Percentiles rank a stretch among this genome's conserved stretches.
These are phyloP conservation scores for Myotisia sp. DNA, from an alignment of 2,329 filamentous ascomycete species.

Conservation along the genomic window DNA sequence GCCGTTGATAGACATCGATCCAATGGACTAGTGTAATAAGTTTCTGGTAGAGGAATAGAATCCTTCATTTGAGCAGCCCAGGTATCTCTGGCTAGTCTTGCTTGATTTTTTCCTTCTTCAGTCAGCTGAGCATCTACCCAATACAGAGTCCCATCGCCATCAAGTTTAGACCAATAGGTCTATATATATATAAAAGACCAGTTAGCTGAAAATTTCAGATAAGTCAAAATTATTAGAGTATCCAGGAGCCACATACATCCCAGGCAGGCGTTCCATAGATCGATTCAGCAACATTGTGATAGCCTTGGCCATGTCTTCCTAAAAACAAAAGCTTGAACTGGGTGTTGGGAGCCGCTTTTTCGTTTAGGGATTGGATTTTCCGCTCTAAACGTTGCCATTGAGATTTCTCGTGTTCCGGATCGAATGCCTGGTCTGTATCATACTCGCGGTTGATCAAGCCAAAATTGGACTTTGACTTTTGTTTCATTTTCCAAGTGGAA, in stretches of 20 bases:
- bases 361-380: constrained; percentile 36
- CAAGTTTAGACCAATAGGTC: constrained; percentile 45
- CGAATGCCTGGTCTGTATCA: constrained; percentile 23
- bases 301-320: constrained; percentile 47
- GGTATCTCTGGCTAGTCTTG: constrained; percentile 29
- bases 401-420: constrained; percentile 25
- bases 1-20: constrained; percentile 46
- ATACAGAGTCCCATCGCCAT: constrained; percentile 40
- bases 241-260: constrained; percentile 38
- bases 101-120: constrained; percentile 38
- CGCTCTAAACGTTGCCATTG: constrained; percentile 43
- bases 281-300: constrained; percentile 46
- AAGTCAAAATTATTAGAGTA: not conserved
- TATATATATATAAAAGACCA: constrained; percentile 13
- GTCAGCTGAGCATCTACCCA: constrained; percentile 50
- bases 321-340: constrained; percentile 44
- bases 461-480: constrained; percentile 21
- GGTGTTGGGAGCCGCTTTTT: constrained; percentile 22
- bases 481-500: not conserved
- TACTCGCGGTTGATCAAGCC: constrained; percentile 37
- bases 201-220: not conserved
- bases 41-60: constrained; percentile 39
- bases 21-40: constrained; percentile 45
- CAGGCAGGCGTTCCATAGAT: constrained; percentile 45
- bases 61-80: constrained; percentile 36